phyloP scores from a whole-genome alignment of 164 flowering plant species.

The Sedum album region DNA sequence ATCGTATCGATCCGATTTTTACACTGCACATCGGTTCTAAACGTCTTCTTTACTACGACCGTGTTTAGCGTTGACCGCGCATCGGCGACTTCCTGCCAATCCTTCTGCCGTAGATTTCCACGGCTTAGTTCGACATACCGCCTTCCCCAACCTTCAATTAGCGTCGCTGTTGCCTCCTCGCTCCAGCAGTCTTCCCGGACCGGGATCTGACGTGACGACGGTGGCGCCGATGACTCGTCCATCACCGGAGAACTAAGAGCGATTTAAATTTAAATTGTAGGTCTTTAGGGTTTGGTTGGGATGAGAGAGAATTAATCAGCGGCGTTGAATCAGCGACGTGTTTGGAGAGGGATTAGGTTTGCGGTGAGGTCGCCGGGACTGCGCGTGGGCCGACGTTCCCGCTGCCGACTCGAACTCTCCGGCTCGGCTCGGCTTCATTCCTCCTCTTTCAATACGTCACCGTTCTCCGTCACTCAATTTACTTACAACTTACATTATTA shows the following conservation, averaged over 20 bases:
- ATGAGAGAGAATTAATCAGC: slow-evolving; percentile 10
- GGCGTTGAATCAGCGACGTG: slow-evolving; percentile 14
- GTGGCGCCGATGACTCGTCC: slow-evolving; percentile 22
- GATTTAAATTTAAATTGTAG: no score
- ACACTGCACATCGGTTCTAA: slow-evolving; percentile 85
- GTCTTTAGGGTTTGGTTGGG: no score
- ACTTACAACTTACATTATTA: no score
- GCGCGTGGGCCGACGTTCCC: slow-evolving; percentile 15
- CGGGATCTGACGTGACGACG: slow-evolving; percentile 33
- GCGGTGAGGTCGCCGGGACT: slow-evolving; percentile 12
- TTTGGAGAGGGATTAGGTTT: slow-evolving; percentile 1
- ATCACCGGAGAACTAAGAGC: no score
- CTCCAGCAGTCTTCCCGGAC: slow-evolving; percentile 84
- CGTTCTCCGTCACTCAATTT: no score
- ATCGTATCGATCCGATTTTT: slow-evolving; percentile 94
- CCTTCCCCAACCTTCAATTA: slow-evolving; percentile 79
- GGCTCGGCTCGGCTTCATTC: slow-evolving; percentile 17
- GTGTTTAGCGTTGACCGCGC: slow-evolving; percentile 64
- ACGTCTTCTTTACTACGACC: slow-evolving; percentile 46
- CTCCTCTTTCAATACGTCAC: neutral
- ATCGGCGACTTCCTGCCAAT: no score
- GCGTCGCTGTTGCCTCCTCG: no score
- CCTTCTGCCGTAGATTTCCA: no score
- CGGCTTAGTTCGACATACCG: slow-evolving; percentile 69
- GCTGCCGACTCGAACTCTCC: slow-evolving; percentile 3